These are phyloP conservation scores for Leccinum fallax DNA, from an alignment of 1,284 basidiomycete genomes.

Conservation along the genomic window DNA sequence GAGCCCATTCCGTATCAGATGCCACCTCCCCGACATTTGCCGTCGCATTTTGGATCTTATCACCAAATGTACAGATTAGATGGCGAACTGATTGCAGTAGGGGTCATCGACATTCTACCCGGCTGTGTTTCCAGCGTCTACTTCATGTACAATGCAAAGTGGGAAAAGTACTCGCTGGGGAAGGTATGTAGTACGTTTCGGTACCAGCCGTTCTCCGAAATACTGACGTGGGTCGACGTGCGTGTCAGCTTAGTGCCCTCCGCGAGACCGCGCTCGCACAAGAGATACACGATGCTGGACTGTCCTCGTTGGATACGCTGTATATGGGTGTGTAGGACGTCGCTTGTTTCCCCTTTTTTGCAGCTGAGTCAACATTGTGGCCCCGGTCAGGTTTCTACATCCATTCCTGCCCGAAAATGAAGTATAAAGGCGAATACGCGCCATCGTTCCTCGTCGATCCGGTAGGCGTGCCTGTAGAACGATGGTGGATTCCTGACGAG, in stretches of 20 bases:
- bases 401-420: constrained; percentile 92
- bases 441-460: constrained; percentile 92
- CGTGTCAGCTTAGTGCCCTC: constrained; percentile 75
- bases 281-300: constrained; percentile 77
- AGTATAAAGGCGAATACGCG: constrained; percentile 91
- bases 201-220: not conserved
- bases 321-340: constrained; percentile 74
- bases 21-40: constrained; percentile 56
- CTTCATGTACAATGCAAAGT: constrained; percentile 88
- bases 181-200: constrained; percentile 54
- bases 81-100: constrained; percentile 82
- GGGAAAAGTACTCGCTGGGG: constrained; percentile 78
- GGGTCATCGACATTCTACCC: constrained; percentile 91
- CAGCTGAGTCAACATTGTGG: not conserved
- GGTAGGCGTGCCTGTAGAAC: constrained; percentile 41
- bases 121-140: constrained; percentile 93
- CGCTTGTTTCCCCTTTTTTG: not conserved
- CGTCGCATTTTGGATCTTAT: constrained; percentile 79
- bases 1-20: constrained; percentile 61
- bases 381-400: constrained; percentile 80
- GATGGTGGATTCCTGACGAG: constrained; percentile 8
- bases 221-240: constrained; percentile 11
- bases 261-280: constrained; percentile 73
- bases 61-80: constrained; percentile 87
- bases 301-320: constrained; percentile 59